A percentile compares a stretch with the other conserved stretches of the same genome.
Conservation (phyloP, 129 eudicot species). For the Chrysanthemum makinoi region DNA sequence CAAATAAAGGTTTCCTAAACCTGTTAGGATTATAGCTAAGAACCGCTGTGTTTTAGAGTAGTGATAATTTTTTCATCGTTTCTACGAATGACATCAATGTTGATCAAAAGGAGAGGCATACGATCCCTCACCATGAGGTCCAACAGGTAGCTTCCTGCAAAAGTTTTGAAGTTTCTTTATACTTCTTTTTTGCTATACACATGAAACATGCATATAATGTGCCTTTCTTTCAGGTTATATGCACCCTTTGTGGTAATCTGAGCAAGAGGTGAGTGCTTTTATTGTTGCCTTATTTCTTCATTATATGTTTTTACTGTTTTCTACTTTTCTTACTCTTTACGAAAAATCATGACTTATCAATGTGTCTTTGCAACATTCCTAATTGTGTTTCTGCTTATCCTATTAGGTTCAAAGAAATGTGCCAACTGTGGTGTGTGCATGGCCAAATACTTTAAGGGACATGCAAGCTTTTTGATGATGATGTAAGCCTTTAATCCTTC, state of each 20-base stretch:
- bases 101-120: constrained; percentile 56
- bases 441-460: constrained; percentile 69
- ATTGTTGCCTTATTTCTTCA: constrained; percentile 6
- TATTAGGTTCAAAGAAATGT: constrained; percentile 68
- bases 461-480: constrained; percentile 83
- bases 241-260: constrained; percentile 84
- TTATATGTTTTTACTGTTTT: not conserved
- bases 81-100: constrained; percentile 59
- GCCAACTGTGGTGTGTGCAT: constrained; percentile 87
- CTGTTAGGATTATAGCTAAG: not conserved
- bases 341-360: not conserved
- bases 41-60: not conserved
- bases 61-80: constrained; percentile 16
- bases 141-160: constrained; percentile 43
- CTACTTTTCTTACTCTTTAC: too few species aligned
- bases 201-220: not conserved
- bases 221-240: constrained; percentile 56
- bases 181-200: not conserved
- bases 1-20: not conserved
- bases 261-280: constrained; percentile 68
- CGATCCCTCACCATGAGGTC: constrained; percentile 67
- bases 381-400: constrained; percentile 8
- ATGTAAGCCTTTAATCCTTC: constrained; percentile 42
- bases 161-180: not conserved
- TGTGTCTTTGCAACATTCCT: not conserved